Conservation (phyloP, 805 yeast genomes). For the Myxozyma neglecta region DNA sequence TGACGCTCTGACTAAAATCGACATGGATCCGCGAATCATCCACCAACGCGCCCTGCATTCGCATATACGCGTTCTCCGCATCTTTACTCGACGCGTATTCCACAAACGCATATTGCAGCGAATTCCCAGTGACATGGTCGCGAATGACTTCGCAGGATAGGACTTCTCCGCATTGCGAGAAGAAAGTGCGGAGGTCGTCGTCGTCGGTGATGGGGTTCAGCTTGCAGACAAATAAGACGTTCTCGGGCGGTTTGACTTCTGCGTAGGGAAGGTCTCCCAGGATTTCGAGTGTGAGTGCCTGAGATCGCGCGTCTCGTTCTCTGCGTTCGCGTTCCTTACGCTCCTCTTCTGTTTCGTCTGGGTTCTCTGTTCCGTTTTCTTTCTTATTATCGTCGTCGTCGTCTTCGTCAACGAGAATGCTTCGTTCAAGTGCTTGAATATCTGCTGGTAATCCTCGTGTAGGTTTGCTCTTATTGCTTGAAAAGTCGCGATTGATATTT, state of each 20-base stretch:
- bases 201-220: slow-evolving; percentile 62
- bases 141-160: slow-evolving; percentile 52
- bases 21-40: slow-evolving; percentile 66
- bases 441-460: background rate
- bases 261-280: slow-evolving; percentile 64
- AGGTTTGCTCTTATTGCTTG: background rate
- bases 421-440: slow-evolving; percentile 9
- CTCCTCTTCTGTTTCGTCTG: slow-evolving; percentile 36
- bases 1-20: slow-evolving; percentile 62
- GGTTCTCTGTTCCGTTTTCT: background rate
- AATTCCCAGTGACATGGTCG: slow-evolving; percentile 50
- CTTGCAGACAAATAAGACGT: slow-evolving; percentile 61
- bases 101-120: slow-evolving; percentile 63
- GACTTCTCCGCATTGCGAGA: slow-evolving; percentile 62
- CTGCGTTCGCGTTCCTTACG: slow-evolving; percentile 35
- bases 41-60: slow-evolving; percentile 61
- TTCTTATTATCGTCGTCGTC: background rate
- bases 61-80: slow-evolving; percentile 63
- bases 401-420: slow-evolving; percentile 12
- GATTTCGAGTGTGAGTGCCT: slow-evolving; percentile 62
- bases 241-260: slow-evolving; percentile 59
- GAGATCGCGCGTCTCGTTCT: slow-evolving; percentile 48
- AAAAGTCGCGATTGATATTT: too few species aligned
- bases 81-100: slow-evolving; percentile 51
- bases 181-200: slow-evolving; percentile 56